Conservation (phyloP, 2,329 filamentous ascomycete species). For the Talaromyces sp. region DNA sequence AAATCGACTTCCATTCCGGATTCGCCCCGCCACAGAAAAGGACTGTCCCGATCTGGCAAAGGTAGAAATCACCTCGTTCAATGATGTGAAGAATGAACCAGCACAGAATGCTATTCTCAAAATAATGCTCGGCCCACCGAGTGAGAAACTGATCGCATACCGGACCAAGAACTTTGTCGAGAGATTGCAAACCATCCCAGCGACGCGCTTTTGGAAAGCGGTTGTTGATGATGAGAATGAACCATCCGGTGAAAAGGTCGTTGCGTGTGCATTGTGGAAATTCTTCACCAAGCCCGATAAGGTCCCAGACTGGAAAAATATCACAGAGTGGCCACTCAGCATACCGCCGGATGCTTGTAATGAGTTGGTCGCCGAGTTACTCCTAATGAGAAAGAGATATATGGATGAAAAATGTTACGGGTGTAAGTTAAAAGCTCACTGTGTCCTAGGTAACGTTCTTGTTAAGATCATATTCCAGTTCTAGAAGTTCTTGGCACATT, state of each 20-base stretch:
- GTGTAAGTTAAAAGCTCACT: no score
- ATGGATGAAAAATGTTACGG: slow-evolving; percentile 13
- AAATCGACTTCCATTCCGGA: slow-evolving; percentile 8
- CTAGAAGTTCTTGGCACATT: slow-evolving; percentile 35
- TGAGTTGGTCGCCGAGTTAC: slow-evolving; percentile 13
- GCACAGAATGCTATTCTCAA: background rate
- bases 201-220: slow-evolving; percentile 8
- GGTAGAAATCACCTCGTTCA: slow-evolving; percentile 46
- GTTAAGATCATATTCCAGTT: slow-evolving; percentile 1
- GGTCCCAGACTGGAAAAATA: slow-evolving; percentile 11
- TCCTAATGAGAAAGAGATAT: slow-evolving; percentile 8
- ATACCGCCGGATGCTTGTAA: slow-evolving; percentile 15
- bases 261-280: slow-evolving; percentile 18
- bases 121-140: slow-evolving; percentile 7
- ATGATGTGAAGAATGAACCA: background rate
- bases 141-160: background rate
- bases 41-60: slow-evolving; percentile 16
- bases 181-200: slow-evolving; percentile 2
- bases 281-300: slow-evolving; percentile 15
- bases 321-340: slow-evolving; percentile 9
- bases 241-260: slow-evolving; percentile 19
- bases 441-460: background rate
- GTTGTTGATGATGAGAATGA: slow-evolving; percentile 7
- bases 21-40: slow-evolving; percentile 17
- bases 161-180: slow-evolving; percentile 5